A percentile compares a stretch with the other conserved stretches of the same genome.
phyloP scores from a whole-genome alignment of 768 basidiomycete genomes.

The Pisolithus albus region DNA sequence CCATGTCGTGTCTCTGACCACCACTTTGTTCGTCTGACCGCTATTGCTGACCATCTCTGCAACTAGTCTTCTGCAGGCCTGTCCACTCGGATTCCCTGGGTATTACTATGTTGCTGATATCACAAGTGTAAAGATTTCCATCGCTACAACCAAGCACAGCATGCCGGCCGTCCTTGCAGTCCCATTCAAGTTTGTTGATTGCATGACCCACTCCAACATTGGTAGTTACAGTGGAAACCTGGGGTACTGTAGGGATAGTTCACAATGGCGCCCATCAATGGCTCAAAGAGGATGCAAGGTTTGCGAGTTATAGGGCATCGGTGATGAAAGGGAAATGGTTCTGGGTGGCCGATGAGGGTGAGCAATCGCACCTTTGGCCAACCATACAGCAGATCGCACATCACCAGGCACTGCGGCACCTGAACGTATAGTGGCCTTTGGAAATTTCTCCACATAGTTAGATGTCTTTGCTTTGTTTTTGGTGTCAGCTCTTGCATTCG shows the following conservation, averaged over 20 bases:
- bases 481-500: slow-evolving; percentile 32
- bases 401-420: slow-evolving; percentile 58
- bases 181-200: slow-evolving; percentile 95
- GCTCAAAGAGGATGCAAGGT: slow-evolving; percentile 16
- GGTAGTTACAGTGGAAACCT: slow-evolving; percentile 93
- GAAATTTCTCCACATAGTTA: slow-evolving; percentile 18
- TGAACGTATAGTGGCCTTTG: slow-evolving; percentile 30
- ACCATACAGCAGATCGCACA: slow-evolving; percentile 43
- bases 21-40: no score
- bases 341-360: slow-evolving; percentile 18
- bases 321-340: slow-evolving; percentile 6
- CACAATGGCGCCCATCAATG: no score
- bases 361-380: slow-evolving; percentile 50
- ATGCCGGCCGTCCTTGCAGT: slow-evolving; percentile 86
- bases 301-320: slow-evolving; percentile 14
- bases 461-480: slow-evolving; percentile 11
- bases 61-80: no score
- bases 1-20: slow-evolving; percentile 23
- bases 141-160: slow-evolving; percentile 94
- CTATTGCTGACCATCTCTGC: no score
- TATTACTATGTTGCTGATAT: no score
- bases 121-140: slow-evolving; percentile 88
- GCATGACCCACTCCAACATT: slow-evolving; percentile 72
- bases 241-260: not conserved
- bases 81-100: no score